phyloP scores from a whole-genome alignment of 2,329 filamentous ascomycete species.

The Paecilomyces sp. region DNA sequence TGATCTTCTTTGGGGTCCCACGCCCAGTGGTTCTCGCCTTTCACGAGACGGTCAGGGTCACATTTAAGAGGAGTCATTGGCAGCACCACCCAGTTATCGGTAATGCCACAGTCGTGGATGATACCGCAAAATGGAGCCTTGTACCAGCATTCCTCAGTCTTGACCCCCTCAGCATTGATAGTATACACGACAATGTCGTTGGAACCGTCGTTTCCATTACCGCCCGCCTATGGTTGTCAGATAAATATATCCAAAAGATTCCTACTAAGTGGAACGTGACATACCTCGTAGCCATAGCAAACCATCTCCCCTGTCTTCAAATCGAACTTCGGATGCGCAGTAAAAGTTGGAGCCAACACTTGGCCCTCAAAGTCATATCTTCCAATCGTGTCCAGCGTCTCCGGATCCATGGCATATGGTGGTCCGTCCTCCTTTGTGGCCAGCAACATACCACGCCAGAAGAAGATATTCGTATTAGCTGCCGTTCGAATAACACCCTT shows the following conservation, averaged over 20 bases:
- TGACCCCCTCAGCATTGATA: slow-evolving; percentile 35
- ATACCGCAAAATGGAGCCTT: slow-evolving; percentile 47
- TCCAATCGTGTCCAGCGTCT: slow-evolving; percentile 43
- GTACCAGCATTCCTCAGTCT: slow-evolving; percentile 44
- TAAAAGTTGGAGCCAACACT: slow-evolving; percentile 43
- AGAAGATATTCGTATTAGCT: slow-evolving; percentile 52
- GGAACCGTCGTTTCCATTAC: slow-evolving; percentile 29
- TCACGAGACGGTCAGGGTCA: slow-evolving; percentile 36
- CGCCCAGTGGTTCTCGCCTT: slow-evolving; percentile 44
- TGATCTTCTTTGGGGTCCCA: slow-evolving; percentile 49
- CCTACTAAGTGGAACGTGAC: background rate
- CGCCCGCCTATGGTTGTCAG: slow-evolving; percentile 23
- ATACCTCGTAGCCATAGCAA: slow-evolving; percentile 42
- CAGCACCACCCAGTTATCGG: slow-evolving; percentile 42
- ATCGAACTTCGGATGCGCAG: slow-evolving; percentile 49
- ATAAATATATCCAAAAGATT: background rate
- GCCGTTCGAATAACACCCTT: slow-evolving; percentile 50
- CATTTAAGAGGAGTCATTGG: slow-evolving; percentile 44
- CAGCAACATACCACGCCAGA: slow-evolving; percentile 47
- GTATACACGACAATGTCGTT: slow-evolving; percentile 43
- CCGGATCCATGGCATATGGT: slow-evolving; percentile 41
- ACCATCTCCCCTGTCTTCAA: slow-evolving; percentile 47
- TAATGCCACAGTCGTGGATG: slow-evolving; percentile 46
- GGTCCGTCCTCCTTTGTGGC: slow-evolving; percentile 44
- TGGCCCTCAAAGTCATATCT: slow-evolving; percentile 46